Percentiles rank a stretch among this genome's conserved stretches.
These are phyloP conservation scores for Citrus sinensis DNA, from an alignment of 345 rosid species.

Conservation along the genomic window DNA sequence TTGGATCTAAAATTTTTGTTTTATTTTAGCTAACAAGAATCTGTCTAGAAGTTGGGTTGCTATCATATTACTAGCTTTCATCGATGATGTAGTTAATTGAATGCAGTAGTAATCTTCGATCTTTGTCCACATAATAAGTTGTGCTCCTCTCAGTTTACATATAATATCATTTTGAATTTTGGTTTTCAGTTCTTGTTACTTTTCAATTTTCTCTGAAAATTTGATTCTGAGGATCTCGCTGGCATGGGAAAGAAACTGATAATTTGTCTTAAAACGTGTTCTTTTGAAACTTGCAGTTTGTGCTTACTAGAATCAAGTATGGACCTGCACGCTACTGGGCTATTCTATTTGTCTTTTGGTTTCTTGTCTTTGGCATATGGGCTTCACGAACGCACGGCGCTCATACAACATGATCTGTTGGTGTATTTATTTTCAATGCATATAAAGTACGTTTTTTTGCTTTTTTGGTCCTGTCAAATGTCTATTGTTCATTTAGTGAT, in stretches of 20 bases:
- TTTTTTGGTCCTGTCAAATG: not conserved
- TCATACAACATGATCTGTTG: conserved; percentile 40
- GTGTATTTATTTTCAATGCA: conserved; percentile 15
- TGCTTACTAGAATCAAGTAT: conserved; percentile 89
- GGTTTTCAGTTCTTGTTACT: not conserved
- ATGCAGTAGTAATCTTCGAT: not conserved
- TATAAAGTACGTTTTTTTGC: conserved; percentile 4
- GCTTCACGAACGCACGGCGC: conserved; percentile 71
- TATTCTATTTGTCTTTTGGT: conserved; percentile 92
- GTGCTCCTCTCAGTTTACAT: not conserved
- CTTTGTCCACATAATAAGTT: not conserved
- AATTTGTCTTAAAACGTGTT: not conserved
- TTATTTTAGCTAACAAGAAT: not conserved
- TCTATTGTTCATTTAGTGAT: not conserved
- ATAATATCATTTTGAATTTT: not conserved
- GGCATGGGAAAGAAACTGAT: not conserved
- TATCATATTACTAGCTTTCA: not conserved
- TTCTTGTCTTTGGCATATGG: conserved; percentile 97
- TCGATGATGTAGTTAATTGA: not conserved
- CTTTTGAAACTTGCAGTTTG: conserved; percentile 57
- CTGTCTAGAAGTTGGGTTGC: not conserved
- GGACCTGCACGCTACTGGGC: conserved; percentile 99
- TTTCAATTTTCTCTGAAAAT: not conserved
- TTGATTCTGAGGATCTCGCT: not conserved
- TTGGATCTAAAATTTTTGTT: not conserved